Evolutionary conservation across 768 basidiomycete species (phyloP).

Genomic region (Amanita jacksonii): DNA sequence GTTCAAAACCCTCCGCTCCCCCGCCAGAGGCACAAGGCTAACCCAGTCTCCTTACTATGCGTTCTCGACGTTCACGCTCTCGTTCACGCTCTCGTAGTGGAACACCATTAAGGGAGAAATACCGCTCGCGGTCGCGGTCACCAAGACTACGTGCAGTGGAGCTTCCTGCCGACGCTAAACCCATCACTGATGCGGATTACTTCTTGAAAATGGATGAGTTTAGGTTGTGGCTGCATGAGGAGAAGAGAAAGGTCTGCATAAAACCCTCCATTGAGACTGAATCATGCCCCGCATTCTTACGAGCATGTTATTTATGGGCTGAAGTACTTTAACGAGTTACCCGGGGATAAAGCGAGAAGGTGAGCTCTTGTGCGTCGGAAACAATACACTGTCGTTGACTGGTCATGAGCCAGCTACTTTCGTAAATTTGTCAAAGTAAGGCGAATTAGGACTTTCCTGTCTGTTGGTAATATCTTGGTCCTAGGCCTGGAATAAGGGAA

Average conservation of each 20-base stretch:
- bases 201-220: constrained; percentile 87
- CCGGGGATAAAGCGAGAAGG: constrained; percentile 74
- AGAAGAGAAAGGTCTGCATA: constrained; percentile 35
- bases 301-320: background rate
- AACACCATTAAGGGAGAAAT: constrained; percentile 21
- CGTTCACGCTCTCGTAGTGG: constrained; percentile 23
- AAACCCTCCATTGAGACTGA: constrained; percentile 10
- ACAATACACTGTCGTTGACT: constrained; percentile 20
- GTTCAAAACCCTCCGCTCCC: too few species aligned
- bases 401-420: constrained; percentile 55
- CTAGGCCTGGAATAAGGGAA: constrained; percentile 78
- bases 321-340: constrained; percentile 82
- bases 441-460: background rate
- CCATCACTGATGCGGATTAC: constrained; percentile 78
- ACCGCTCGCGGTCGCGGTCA: constrained; percentile 27
- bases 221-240: constrained; percentile 75
- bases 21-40: too few species aligned
- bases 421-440: constrained; percentile 81
- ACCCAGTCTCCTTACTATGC: constrained; percentile 16
- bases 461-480: constrained; percentile 4
- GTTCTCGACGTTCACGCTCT: constrained; percentile 29
- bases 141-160: constrained; percentile 33
- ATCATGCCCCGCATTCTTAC: constrained; percentile 8
- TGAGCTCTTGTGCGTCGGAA: constrained; percentile 22
- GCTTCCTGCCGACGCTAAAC: constrained; percentile 47